A percentile compares a stretch with the other conserved stretches of the same genome.
These are phyloP conservation scores for Talaromyces islandicus DNA, from an alignment of 2,329 filamentous ascomycete genomes.

Conservation along the genomic window DNA sequence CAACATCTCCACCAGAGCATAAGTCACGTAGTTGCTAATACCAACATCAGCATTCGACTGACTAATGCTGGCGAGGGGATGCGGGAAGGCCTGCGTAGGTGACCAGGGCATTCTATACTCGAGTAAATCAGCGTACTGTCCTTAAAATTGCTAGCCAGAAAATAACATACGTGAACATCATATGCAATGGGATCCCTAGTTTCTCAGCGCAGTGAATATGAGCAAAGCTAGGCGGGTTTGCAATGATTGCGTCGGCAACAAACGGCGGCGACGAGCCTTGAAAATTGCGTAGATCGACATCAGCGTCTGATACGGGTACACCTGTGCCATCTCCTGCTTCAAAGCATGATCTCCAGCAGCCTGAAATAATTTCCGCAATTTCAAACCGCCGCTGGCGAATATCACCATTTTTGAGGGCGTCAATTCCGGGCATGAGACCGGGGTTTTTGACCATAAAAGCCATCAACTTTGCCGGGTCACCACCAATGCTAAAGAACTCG, in stretches of 20 bases:
- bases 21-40: constrained; percentile 78
- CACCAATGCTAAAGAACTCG: constrained; percentile 73
- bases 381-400: constrained; percentile 67
- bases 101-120: constrained; percentile 73
- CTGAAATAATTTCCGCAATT: constrained; percentile 72
- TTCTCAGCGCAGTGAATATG: constrained; percentile 76
- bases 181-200: constrained; percentile 67
- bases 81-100: constrained; percentile 76
- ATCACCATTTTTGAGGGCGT: constrained; percentile 70
- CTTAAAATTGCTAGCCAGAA: background rate
- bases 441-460: constrained; percentile 91
- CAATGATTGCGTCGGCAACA: constrained; percentile 82
- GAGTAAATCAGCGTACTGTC: constrained; percentile 13
- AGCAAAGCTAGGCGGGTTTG: constrained; percentile 73
- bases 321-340: constrained; percentile 65
- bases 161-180: constrained; percentile 76
- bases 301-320: constrained; percentile 23
- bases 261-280: constrained; percentile 49
- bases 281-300: constrained; percentile 36
- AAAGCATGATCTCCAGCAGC: constrained; percentile 81
- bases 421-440: constrained; percentile 75
- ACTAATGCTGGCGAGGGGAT: constrained; percentile 77
- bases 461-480: constrained; percentile 70
- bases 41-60: constrained; percentile 67
- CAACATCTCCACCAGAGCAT: constrained; percentile 81